These are phyloP conservation scores for Vitis labrusca DNA, from an alignment of 164 flowering plant species.

Conservation along the genomic window DNA sequence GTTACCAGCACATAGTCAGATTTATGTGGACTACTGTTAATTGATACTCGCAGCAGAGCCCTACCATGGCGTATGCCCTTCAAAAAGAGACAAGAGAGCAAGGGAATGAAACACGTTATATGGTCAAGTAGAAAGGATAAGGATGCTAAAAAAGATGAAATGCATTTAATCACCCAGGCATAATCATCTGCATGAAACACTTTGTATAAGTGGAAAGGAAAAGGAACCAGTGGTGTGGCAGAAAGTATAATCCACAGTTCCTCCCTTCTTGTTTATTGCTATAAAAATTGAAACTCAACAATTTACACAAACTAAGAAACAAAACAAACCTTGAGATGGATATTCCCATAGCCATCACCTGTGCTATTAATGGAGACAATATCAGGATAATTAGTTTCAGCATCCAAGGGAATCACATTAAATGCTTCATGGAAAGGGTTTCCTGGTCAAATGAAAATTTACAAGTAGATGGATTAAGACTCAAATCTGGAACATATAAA, in stretches of 20 bases:
- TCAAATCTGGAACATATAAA: constrained; percentile 3
- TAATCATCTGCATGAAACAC: not conserved
- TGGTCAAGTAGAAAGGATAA: not conserved
- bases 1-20: constrained; percentile 79
- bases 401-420: constrained; percentile 40
- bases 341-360: constrained; percentile 25
- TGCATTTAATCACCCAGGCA: not conserved
- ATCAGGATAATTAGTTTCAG: constrained; percentile 69
- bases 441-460: constrained; percentile 38
- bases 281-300: not conserved
- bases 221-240: not conserved
- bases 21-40: constrained; percentile 39
- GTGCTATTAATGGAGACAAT: constrained; percentile 46
- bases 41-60: constrained; percentile 75
- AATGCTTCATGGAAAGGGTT: constrained; percentile 79
- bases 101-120: constrained; percentile 3
- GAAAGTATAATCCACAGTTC: not conserved
- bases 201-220: not conserved
- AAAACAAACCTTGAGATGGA: constrained; percentile 58
- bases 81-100: constrained; percentile 15
- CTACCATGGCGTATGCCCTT: constrained; percentile 64
- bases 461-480: constrained; percentile 11
- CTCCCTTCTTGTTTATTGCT: not conserved
- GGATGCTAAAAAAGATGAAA: not conserved
- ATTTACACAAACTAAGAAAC: not conserved